Evolutionary conservation across 352 stramenopile genomes (phyloP).

Genomic region (Phytophthora pini): DNA sequence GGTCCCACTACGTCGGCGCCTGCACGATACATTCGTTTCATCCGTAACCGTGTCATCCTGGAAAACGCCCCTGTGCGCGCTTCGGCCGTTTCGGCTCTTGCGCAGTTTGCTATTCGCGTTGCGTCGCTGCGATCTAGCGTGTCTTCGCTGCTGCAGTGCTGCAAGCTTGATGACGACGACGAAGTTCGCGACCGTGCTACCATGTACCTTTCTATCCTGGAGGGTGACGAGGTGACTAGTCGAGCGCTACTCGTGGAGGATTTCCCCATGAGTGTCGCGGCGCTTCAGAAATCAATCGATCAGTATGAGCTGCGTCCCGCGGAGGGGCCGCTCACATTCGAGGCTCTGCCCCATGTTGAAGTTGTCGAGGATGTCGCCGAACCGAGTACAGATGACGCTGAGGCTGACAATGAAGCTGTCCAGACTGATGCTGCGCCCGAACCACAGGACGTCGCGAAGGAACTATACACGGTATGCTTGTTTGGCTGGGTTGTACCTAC

Average conservation of each 20-base stretch:
- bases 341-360: constrained; percentile 85
- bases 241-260: constrained; percentile 71
- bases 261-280: constrained; percentile 76
- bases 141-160: constrained; percentile 94
- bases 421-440: constrained; percentile 45
- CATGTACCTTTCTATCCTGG: constrained; percentile 85
- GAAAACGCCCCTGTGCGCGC: constrained; percentile 97
- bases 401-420: constrained; percentile 35
- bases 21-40: constrained; percentile 98
- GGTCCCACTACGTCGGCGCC: constrained; percentile 94
- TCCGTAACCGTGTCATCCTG: constrained; percentile 99
- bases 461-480: constrained; percentile 91
- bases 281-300: constrained; percentile 88
- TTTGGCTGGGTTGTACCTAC: background rate
- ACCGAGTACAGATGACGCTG: constrained; percentile 40
- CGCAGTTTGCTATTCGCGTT: constrained; percentile 96
- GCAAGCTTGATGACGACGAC: constrained; percentile 97
- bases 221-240: constrained; percentile 62
- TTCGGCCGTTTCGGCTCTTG: constrained; percentile 95
- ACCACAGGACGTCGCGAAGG: constrained; percentile 86
- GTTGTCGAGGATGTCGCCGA: constrained; percentile 55
- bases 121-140: constrained; percentile 94
- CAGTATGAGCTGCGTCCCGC: constrained; percentile 84
- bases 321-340: constrained; percentile 83
- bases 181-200: constrained; percentile 95